Evolutionary conservation across 208 protist species (phyloP).

Genomic region (Phytomonas francai): DNA sequence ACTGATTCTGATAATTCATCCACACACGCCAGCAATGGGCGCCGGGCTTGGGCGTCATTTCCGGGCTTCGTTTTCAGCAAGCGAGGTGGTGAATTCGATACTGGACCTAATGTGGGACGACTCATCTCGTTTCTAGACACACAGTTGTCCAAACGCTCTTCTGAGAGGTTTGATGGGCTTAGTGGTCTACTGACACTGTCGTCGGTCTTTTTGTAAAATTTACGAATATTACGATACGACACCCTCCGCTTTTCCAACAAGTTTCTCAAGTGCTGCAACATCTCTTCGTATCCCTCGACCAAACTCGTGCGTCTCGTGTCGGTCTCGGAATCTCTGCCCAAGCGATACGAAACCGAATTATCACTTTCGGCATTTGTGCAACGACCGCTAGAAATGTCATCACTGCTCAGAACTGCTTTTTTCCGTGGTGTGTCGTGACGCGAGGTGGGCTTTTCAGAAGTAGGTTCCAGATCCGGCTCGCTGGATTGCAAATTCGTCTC

Average conservation of each 20-base stretch:
- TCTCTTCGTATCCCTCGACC: slow-evolving; percentile 64
- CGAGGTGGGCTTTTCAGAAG: slow-evolving; percentile 6
- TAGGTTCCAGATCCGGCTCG: background rate
- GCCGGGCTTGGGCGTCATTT: background rate
- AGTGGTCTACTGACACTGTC: background rate
- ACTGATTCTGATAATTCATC: background rate
- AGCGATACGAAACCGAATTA: background rate
- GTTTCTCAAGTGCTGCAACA: slow-evolving; percentile 77
- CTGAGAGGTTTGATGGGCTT: background rate
- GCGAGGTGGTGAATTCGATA: slow-evolving; percentile 14
- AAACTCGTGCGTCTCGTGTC: slow-evolving; percentile 16
- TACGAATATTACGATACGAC: slow-evolving; percentile 12
- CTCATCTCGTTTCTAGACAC: background rate
- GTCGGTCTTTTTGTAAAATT: slow-evolving; percentile 15
- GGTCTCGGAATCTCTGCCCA: slow-evolving; percentile 10
- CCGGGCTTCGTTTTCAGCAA: slow-evolving; percentile 22
- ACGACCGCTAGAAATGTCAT: background rate
- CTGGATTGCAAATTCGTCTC: slow-evolving; percentile 2
- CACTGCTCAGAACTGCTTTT: background rate
- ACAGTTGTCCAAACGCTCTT: background rate
- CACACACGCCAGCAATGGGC: background rate
- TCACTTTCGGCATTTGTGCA: slow-evolving; percentile 10
- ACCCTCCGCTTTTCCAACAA: slow-evolving; percentile 46
- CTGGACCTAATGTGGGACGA: slow-evolving; percentile 2
- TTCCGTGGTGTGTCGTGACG: slow-evolving; percentile 1